Percentiles rank a stretch among this genome's conserved stretches.
phyloP scores from a whole-genome alignment of 108 stramenopile genomes.

The Discostella pseudostelligera region DNA sequence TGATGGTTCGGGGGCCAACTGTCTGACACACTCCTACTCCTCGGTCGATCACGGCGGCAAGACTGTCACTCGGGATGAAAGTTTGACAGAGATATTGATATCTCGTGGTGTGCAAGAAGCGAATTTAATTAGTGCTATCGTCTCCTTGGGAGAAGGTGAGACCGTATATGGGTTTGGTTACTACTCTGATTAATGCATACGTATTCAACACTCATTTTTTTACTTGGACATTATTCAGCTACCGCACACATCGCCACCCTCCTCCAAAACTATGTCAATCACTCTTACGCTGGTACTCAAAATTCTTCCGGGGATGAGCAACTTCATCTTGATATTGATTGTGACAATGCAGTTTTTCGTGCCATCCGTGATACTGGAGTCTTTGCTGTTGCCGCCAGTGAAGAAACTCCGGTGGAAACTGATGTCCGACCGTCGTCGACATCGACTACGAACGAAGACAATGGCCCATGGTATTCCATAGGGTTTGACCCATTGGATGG shows the following conservation, averaged over 20 bases:
- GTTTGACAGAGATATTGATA: conserved; percentile 38
- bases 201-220: not conserved
- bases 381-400: conserved; percentile 52
- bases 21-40: conserved; percentile 19
- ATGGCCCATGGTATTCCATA: conserved; percentile 55
- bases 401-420: conserved; percentile 71
- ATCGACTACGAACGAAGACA: conserved; percentile 26
- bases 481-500: conserved; percentile 96
- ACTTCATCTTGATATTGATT: conserved; percentile 78
- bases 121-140: conserved; percentile 43
- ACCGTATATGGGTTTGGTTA: not conserved
- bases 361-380: conserved; percentile 51
- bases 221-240: conserved; percentile 13
- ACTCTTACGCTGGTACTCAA: conserved; percentile 65
- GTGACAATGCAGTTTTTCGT: conserved; percentile 65
- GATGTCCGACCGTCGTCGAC: conserved; percentile 26
- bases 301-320: conserved; percentile 86
- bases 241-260: conserved; percentile 52
- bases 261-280: conserved; percentile 57
- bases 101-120: conserved; percentile 27
- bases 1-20: conserved; percentile 28
- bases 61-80: conserved; percentile 29
- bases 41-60: conserved; percentile 25
- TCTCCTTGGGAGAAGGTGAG: conserved; percentile 49
- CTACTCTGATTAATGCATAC: not conserved